Evolutionary conservation across 2,329 filamentous ascomycete genomes (phyloP).

Genomic region (Penicillium sp.): DNA sequence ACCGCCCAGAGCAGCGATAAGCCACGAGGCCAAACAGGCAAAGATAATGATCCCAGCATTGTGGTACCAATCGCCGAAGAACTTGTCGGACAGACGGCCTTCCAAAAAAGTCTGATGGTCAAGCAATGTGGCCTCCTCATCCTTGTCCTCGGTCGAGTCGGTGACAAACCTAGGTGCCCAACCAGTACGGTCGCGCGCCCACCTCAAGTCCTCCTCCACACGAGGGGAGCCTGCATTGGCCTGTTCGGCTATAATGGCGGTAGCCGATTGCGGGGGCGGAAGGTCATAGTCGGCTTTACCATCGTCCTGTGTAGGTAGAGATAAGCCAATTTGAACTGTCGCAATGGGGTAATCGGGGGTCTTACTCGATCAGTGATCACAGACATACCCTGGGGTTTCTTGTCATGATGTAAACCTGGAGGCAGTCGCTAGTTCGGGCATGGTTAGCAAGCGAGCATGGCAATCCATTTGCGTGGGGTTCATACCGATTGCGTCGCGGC

Average conservation of each 20-base stretch:
- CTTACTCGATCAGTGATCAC: constrained; percentile 69
- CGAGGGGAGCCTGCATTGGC: constrained; percentile 50
- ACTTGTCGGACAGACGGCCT: constrained; percentile 74
- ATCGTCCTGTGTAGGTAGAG: constrained; percentile 55
- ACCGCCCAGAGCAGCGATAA: constrained; percentile 81
- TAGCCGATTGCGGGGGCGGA: constrained; percentile 63
- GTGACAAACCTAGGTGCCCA: constrained; percentile 82
- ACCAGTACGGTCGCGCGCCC: constrained; percentile 61
- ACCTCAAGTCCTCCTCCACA: constrained; percentile 52
- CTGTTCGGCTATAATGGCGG: constrained; percentile 46
- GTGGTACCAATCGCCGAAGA: constrained; percentile 98
- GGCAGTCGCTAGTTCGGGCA: constrained; percentile 52
- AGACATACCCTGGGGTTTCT: constrained; percentile 38
- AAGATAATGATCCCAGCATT: constrained; percentile 93
- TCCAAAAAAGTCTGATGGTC: constrained; percentile 89
- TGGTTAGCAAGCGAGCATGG: neutral
- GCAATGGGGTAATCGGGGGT: no score
- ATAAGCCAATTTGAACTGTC: neutral
- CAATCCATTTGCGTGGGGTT: neutral
- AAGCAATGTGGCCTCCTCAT: constrained; percentile 62
- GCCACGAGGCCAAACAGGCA: constrained; percentile 83
- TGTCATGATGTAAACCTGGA: constrained; percentile 55
- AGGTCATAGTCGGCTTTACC: constrained; percentile 68
- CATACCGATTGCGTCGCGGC: constrained; percentile 71
- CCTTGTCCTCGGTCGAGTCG: constrained; percentile 49